These are phyloP conservation scores for Hylodesmum podocarpum DNA, from an alignment of 306 rosid species.

Conservation along the genomic window DNA sequence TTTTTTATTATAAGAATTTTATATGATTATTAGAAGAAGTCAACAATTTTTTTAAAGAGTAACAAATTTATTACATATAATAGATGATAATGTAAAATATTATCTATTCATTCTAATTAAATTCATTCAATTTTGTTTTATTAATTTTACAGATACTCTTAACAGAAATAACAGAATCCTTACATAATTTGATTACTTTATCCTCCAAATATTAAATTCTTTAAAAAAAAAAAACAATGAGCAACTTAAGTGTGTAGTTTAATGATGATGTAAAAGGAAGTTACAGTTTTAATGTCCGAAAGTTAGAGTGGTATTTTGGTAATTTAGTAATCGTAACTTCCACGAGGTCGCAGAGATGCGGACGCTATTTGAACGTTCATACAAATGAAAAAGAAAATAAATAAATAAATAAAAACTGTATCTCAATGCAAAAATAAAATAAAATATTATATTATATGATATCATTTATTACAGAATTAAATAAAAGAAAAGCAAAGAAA, in stretches of 20 bases:
- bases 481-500: not conserved
- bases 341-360: slow-evolving; percentile 44
- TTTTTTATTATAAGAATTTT: no score
- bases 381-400: slow-evolving; percentile 18
- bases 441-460: not conserved
- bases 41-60: no score
- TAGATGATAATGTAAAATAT: no score
- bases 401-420: no score
- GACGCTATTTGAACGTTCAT: slow-evolving; percentile 45
- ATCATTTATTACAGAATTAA: not conserved
- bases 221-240: no score
- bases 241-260: not conserved
- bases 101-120: no score
- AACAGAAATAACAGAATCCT: no score
- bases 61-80: no score
- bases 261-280: not conserved
- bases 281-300: slow-evolving; percentile 16
- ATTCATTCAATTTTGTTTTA: no score
- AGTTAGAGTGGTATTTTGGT: slow-evolving; percentile 31
- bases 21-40: no score
- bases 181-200: not conserved
- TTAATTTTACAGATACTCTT: no score
- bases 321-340: slow-evolving; percentile 22
- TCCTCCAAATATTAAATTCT: not conserved
- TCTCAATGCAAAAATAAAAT: slow-evolving; percentile 15